These are phyloP conservation scores for Benincasa hispida DNA, from an alignment of 306 rosid genomes.

Conservation along the genomic window DNA sequence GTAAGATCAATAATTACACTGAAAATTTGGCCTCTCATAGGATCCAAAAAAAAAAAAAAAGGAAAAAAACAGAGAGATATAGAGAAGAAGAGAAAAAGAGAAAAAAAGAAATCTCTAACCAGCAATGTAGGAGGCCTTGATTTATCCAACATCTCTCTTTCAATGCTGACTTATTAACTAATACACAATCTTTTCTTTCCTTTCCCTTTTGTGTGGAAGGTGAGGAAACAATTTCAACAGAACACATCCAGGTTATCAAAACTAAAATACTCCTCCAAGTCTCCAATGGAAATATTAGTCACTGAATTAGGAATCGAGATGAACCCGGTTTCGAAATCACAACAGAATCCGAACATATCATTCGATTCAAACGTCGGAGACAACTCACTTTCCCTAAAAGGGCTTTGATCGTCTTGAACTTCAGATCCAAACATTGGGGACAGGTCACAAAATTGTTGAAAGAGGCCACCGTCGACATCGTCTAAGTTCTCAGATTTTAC, in stretches of 20 bases:
- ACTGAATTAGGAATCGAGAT: conserved; percentile 47
- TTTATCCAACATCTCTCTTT: background rate
- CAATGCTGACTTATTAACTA: background rate
- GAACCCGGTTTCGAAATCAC: conserved; percentile 39
- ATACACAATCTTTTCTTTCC: background rate
- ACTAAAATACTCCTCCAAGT: conserved; percentile 19
- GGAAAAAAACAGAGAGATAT: too few relatives aligned
- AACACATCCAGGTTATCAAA: conserved; percentile 27
- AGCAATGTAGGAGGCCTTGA: background rate
- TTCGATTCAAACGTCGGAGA: conserved; percentile 29
- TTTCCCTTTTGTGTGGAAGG: conserved; percentile 9
- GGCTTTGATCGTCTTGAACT: conserved; percentile 16
- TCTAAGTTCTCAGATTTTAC: conserved; percentile 33
- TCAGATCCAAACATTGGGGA: conserved; percentile 27
- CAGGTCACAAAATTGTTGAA: conserved; percentile 29
- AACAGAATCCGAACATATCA: conserved; percentile 20
- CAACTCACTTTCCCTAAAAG: conserved; percentile 24
- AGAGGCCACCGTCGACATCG: conserved; percentile 19
- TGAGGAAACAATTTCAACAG: conserved; percentile 14
- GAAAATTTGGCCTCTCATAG: background rate
- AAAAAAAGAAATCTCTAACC: background rate
- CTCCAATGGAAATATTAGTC: conserved; percentile 38
- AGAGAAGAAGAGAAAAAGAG: background rate
- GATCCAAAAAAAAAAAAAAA: background rate
- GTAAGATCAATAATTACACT: background rate